Evolutionary conservation across 345 rosid species (phyloP).

Genomic region (Lepidium sativum): DNA sequence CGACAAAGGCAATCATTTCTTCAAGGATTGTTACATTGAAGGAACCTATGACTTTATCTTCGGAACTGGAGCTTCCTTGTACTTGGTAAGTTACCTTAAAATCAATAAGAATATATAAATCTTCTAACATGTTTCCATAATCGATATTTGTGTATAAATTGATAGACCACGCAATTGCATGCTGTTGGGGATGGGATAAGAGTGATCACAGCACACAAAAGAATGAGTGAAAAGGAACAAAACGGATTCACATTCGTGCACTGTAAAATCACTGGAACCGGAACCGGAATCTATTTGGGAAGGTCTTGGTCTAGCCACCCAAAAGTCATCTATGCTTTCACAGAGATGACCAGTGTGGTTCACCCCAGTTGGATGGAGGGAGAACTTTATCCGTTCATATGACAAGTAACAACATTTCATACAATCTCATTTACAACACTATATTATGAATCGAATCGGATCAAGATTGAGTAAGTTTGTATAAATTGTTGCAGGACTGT

Average conservation of each 20-base stretch:
- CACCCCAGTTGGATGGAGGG: slow-evolving; percentile 47
- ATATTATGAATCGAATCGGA: neutral
- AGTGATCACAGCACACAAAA: slow-evolving; percentile 54
- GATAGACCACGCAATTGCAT: slow-evolving; percentile 33
- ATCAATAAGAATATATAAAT: neutral
- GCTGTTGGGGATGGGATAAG: slow-evolving; percentile 27
- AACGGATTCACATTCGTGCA: slow-evolving; percentile 54
- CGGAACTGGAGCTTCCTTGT: slow-evolving; percentile 43
- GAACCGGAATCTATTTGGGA: slow-evolving; percentile 40
- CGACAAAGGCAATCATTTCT: slow-evolving; percentile 49
- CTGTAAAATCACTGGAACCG: slow-evolving; percentile 39
- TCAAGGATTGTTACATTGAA: slow-evolving; percentile 56
- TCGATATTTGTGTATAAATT: neutral
- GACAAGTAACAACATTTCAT: slow-evolving; percentile 21
- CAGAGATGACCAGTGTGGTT: slow-evolving; percentile 32
- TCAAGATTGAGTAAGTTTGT: neutral
- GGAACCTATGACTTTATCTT: slow-evolving; percentile 84
- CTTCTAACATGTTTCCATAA: neutral
- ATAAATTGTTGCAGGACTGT: slow-evolving; percentile 26
- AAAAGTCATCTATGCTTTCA: slow-evolving; percentile 40
- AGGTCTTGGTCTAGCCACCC: slow-evolving; percentile 56
- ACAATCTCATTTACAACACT: neutral
- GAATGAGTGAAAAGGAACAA: slow-evolving; percentile 22
- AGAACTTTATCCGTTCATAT: slow-evolving; percentile 22
- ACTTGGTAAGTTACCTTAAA: slow-evolving; percentile 28